phyloP scores from a whole-genome alignment of 129 eudicot genomes.

The sunflower (Helianthus annuus) region HanXRQr2.0-SUNRISE NC_035449.2:186003625-186004124 shows the following conservation, averaged over 20 bases:
- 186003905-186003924: conserved; percentile 19
- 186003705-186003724: conserved; percentile 76
- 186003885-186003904: conserved; percentile 65
- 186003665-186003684: conserved; percentile 87
- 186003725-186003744: conserved; percentile 40
- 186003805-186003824: conserved; percentile 33
- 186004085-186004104: too few species aligned
- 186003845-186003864: conserved; percentile 37
- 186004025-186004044: too few species aligned
- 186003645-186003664: conserved; percentile 76
- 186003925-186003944: too few species aligned
- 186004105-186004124: too few species aligned
- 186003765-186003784: conserved; percentile 39
- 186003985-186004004: too few species aligned
- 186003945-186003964: too few species aligned
- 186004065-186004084: too few species aligned
- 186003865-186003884: conserved; percentile 46
- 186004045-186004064: too few species aligned
- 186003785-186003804: conserved; percentile 38
- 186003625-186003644: conserved; percentile 58
- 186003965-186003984: too few species aligned
- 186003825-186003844: conserved; percentile 42
- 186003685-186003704: conserved; percentile 68
- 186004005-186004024: too few species aligned
- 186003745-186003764: conserved; percentile 20